Conservation (phyloP, 805 yeast genomes). For the Cyberlindnera amylophila region DNA sequence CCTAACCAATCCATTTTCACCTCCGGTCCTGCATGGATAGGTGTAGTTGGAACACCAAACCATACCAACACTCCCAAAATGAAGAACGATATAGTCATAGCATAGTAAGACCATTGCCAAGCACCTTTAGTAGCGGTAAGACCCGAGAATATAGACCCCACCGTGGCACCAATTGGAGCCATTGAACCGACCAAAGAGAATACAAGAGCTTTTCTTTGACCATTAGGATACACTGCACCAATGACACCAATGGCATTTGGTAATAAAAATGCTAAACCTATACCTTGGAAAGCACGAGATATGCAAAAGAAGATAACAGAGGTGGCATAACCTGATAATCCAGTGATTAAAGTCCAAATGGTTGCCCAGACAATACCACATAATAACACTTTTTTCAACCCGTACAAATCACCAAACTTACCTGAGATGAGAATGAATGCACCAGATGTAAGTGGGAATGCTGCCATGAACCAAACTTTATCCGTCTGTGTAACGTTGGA, state of each 20-base stretch:
- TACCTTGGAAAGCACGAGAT: slow-evolving; percentile 56
- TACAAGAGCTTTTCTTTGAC: slow-evolving; percentile 46
- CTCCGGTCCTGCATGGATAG: slow-evolving; percentile 18
- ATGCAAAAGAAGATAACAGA: slow-evolving; percentile 47
- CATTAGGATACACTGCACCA: slow-evolving; percentile 43
- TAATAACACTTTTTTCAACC: slow-evolving; percentile 50
- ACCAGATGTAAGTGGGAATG: slow-evolving; percentile 68
- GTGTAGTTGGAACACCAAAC: slow-evolving; percentile 32
- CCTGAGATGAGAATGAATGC: slow-evolving; percentile 69
- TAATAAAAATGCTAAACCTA: slow-evolving; percentile 52
- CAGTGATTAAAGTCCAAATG: slow-evolving; percentile 58
- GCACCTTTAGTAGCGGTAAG: slow-evolving; percentile 37
- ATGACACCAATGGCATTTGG: slow-evolving; percentile 59
- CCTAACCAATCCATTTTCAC: slow-evolving; percentile 48
- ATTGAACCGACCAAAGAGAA: slow-evolving; percentile 54
- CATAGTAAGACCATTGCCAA: slow-evolving; percentile 51
- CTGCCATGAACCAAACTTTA: slow-evolving; percentile 64
- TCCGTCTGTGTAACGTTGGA: slow-evolving; percentile 27
- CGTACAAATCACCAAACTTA: slow-evolving; percentile 67
- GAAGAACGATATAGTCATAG: slow-evolving; percentile 35
- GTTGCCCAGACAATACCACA: slow-evolving; percentile 53
- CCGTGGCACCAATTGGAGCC: slow-evolving; percentile 58
- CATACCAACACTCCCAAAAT: slow-evolving; percentile 28
- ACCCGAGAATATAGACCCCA: slow-evolving; percentile 50
- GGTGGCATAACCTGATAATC: slow-evolving; percentile 48